Evolutionary conservation across 192 early-diverging fungal species (phyloP), one percentile per base, ranked within the genome.

Genomic region (Podila epicladia): DNA sequence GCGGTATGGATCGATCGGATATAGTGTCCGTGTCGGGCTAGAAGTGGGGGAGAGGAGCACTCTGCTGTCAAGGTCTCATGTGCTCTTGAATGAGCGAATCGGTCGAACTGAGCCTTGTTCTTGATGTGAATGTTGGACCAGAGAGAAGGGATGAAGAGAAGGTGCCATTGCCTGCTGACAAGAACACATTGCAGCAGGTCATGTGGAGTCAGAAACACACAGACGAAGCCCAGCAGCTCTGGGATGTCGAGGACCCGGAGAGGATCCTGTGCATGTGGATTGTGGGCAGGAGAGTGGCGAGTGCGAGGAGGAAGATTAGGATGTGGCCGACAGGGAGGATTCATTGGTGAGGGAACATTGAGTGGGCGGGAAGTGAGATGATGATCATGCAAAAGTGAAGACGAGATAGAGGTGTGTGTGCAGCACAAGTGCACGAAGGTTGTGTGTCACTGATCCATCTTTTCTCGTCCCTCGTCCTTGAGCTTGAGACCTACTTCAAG

Each of bases 191-290:
- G 49, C n/a, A 68, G 28, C 35, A 79, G 37, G 59, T 72, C 65
- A n/a, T 72, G 57, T 3, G 65, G 31, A 6, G 69, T 26, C 38
- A 79, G 70, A 58, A 48, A 38, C 17, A 65, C 45, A 19, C 45
- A 57, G 59, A 79, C 72, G 8, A 60, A 59, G 0, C 55, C 24
- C 33, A 79, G 65, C 19, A 79, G 61, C 51, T 79, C 76, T 59
- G 76, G 76, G 32, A 79, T 79, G 35, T 79, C 60, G 29, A 79
- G 71, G n/a, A 79, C 65, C 37, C 22, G 64, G 24, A n/a, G 48
- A 12, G 24, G 13, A 8, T 26, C 53, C 9, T 55, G 53, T 55
- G 41, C 41, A 45, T 45, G 41, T 17, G 41, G 15, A 17, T 17
- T 45, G 41, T 4, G 13, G 41, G 41, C 13, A 17, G 41, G 41